Evolutionary conservation across 2,329 filamentous ascomycete species (phyloP).

Genomic region (Fusarium sp.): DNA sequence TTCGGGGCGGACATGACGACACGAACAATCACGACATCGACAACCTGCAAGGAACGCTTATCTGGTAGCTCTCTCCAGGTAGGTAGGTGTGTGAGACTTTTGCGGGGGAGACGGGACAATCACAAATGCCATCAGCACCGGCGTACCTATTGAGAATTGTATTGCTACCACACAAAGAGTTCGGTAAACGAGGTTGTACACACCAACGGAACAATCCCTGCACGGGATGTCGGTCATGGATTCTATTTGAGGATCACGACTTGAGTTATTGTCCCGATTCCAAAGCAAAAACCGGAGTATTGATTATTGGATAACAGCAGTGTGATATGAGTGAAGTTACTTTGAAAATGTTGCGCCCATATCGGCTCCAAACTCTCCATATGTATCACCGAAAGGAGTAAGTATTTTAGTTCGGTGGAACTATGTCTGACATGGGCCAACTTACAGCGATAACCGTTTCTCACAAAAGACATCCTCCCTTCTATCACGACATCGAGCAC

Average conservation of each 20-base stretch:
- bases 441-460: constrained; percentile 14
- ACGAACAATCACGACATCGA: constrained; percentile 34
- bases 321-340: not conserved
- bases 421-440: not conserved
- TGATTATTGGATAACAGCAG: not conserved
- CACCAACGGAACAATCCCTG: constrained; percentile 31
- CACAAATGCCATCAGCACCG: constrained; percentile 12
- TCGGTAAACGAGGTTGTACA: constrained; percentile 27
- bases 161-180: constrained; percentile 30
- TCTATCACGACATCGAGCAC: constrained; percentile 27
- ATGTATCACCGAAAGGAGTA: not conserved
- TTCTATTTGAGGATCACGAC: constrained; percentile 31
- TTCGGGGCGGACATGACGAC: constrained; percentile 29
- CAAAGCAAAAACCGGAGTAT: constrained; percentile 10
- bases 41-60: constrained; percentile 40
- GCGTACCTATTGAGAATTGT: constrained; percentile 1
- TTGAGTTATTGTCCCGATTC: not conserved
- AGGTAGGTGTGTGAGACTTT: constrained; percentile 15
- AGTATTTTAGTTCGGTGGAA: not conserved
- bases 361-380: not conserved
- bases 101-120: constrained; percentile 25
- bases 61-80: constrained; percentile 16
- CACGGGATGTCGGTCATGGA: constrained; percentile 35
- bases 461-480: not conserved
- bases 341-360: not conserved